Percentiles rank a stretch among this genome's conserved stretches.
phyloP scores from a whole-genome alignment of 2,329 filamentous ascomycete species.

The Clarireedia monteithiana region DNA sequence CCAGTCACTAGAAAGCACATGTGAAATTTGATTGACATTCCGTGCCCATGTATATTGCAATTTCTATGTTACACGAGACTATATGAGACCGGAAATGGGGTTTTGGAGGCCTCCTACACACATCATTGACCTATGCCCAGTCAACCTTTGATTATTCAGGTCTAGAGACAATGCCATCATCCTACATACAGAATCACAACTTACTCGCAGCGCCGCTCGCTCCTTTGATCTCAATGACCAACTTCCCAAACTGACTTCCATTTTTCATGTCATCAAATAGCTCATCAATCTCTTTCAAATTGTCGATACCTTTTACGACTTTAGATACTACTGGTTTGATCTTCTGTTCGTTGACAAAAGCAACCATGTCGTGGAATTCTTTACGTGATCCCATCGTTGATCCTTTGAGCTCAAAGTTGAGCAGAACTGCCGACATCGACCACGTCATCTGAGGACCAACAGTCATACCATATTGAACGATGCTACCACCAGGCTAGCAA shows the following conservation, averaged over 20 bases:
- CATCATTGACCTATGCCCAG: background rate
- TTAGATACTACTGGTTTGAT: conserved; percentile 73
- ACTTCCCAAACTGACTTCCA: conserved; percentile 83
- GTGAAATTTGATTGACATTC: background rate
- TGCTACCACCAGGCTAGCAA: conserved; percentile 62
- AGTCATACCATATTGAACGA: conserved; percentile 89
- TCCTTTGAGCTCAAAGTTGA: conserved; percentile 80
- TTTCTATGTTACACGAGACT: no score
- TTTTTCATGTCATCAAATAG: conserved; percentile 85
- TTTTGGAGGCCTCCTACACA: no score
- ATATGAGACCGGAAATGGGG: no score
- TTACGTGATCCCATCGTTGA: conserved; percentile 85
- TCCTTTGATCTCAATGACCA: conserved; percentile 64
- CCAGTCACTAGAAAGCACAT: background rate
- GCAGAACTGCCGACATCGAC: conserved; percentile 73
- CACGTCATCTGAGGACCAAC: conserved; percentile 77
- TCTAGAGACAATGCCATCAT: no score
- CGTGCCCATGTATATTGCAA: no score
- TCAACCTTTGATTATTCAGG: background rate
- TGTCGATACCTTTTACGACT: conserved; percentile 63
- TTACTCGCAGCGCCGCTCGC: conserved; percentile 14
- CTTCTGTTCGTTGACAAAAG: conserved; percentile 66
- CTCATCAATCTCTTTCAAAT: conserved; percentile 69
- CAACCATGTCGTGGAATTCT: conserved; percentile 88
- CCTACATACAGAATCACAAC: conserved; percentile 10